Evolutionary conservation across 805 yeast species (phyloP), one percentile per base, ranked within the genome.

Genomic region (Nakazawaea anatomiae): DNA sequence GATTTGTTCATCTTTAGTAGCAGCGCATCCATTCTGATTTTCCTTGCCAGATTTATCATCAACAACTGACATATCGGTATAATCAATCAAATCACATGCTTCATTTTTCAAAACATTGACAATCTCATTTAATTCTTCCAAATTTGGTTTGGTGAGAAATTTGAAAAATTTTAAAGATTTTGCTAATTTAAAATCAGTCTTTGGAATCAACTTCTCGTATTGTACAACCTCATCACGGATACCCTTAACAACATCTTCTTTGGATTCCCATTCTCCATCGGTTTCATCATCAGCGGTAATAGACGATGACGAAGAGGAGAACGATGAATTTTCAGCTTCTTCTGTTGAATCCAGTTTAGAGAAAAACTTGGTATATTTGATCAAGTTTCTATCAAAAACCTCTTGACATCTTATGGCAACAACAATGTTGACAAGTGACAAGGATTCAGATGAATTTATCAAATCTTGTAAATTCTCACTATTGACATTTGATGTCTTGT

Each of bases 91-190:
- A 6, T 60, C 59, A 39, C 65, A 61, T 3, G 61, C 53, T 42
- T 62, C 59, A 34, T 55, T 56, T 42, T 62, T 45, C 9, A 50
- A 25, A 10, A 50, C 11, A 29, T 46, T 47, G 12, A 50, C 49
- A 35, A 50, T 42, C 9, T 50, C 52, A 6, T 41, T 42, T 44
- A 53, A 52, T 4, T 40, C 51, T 3, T 56, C 48, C 50, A 60
- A 57, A 10, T 41, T 50, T n/a, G 67, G 64, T 38, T 59, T 50
- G 25, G 65, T 44, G 28, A 66, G 43, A 49, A 59, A 52, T 47
- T 59, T 60, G 52, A 67, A 62, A 11, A 65, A 57, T n/a, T 58
- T 58, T 41, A 53, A 58, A 47, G 59, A 57, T 51, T 64, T 66
- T 14, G 53, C 52, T 39, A 67, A 53, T 41, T 60, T 61, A 18